Base-by-base conservation (phyloP, 495 filamentous ascomycete species). In the Aspergillus hancockii region DNA sequence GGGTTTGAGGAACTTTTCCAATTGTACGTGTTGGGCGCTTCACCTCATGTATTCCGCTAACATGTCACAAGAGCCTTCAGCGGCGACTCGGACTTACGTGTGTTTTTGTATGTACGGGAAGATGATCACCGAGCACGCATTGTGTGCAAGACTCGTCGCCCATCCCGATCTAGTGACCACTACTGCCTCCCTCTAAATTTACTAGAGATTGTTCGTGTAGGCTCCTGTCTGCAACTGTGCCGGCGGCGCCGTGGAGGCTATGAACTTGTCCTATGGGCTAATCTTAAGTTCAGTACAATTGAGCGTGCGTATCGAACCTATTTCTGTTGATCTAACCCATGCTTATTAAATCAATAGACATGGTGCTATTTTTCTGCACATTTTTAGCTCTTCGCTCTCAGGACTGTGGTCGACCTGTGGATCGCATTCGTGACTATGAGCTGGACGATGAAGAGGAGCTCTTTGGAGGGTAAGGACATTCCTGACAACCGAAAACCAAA, bases 341-440 rank as follows among this genome's bases (percentile, higher is more conserved):
- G 4, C 32, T 60, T 13, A 54, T 13, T 8, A 45, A 28, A 16
- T 46, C 54, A 40, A 57, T 31, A 86, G 85, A 75, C 58, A 85
- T 96, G 85, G 89, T 92, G 13, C 74, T 90, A 1, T 94, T 96
- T 69, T 90, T 88, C 69, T 88, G 83, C 71, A 84, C 87, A 0
- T 90, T 93, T 63, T 72, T 90, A 25, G 86, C 88, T 0, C 79
- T 96, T 57, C 91, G 91, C 66, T 80, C 84, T 14, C 84, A 90
- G 50, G 90, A 91, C 63, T 67, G 67, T 23, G 73, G 78, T 55
- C 83, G 77, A 2, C 75, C 79, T 1, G 77, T 81, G 22, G 61
- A 79, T 23, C 69, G 74, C 23, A 79, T 85, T 4, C 71, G 75
- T 21, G 88, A 93, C 64, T 85, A 82, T 64, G 79, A 81, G 52